phyloP scores from a whole-genome alignment of 2,329 filamentous ascomycete genomes.

The Trichoderma hamatum region DNA sequence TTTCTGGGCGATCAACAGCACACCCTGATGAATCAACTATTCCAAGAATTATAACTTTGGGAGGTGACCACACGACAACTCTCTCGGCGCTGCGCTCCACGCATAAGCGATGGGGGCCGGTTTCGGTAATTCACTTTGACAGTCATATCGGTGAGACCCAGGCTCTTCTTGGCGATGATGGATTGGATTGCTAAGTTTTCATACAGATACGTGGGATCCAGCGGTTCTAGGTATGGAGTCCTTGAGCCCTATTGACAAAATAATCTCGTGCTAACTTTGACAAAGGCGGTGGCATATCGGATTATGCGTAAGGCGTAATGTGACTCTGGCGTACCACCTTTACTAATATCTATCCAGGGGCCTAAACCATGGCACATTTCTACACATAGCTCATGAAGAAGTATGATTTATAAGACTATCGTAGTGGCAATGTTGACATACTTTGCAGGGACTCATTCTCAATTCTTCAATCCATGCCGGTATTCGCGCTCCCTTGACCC shows the following conservation, averaged over 20 bases:
- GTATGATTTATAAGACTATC: background rate
- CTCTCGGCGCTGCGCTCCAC: conserved; percentile 67
- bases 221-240: conserved; percentile 28
- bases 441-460: conserved; percentile 55
- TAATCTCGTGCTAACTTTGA: background rate
- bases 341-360: conserved; percentile 18
- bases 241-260: background rate
- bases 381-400: conserved; percentile 35
- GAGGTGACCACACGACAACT: conserved; percentile 71
- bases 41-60: conserved; percentile 60
- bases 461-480: conserved; percentile 78
- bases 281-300: conserved; percentile 31
- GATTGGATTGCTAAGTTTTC: background rate
- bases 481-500: conserved; percentile 71
- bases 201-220: conserved; percentile 33
- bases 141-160: conserved; percentile 48
- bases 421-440: background rate
- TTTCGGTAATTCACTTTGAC: conserved; percentile 73
- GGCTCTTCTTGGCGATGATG: background rate
- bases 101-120: conserved; percentile 59
- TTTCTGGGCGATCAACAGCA: conserved; percentile 28
- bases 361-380: conserved; percentile 35
- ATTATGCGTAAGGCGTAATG: conserved; percentile 28
- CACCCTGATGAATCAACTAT: conserved; percentile 26
- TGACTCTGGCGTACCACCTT: background rate